Evolutionary conservation across 768 basidiomycete species (phyloP).

Genomic region (Collybia sordida): DNA sequence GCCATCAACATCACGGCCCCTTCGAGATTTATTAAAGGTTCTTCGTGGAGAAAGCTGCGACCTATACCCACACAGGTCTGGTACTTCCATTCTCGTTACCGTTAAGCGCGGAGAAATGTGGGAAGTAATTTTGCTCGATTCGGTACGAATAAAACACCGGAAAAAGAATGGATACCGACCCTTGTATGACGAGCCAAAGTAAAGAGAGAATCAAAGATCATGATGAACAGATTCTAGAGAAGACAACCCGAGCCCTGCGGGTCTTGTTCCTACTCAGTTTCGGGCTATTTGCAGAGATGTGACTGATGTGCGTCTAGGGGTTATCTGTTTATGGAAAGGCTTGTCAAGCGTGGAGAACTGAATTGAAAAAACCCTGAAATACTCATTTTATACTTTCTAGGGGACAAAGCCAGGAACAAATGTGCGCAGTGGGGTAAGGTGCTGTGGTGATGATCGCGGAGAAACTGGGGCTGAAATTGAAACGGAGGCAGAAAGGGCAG

Average conservation of each 20-base stretch:
- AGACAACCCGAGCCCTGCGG: background rate
- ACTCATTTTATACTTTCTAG: too few relatives aligned
- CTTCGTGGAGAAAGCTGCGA: conserved; percentile 1
- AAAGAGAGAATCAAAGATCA: background rate
- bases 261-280: too few relatives aligned
- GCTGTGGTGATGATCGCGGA: too few relatives aligned
- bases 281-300: too few relatives aligned
- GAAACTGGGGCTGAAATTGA: conserved; percentile 1
- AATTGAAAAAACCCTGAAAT: background rate
- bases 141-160: background rate
- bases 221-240: conserved; percentile 3
- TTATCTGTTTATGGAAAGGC: too few relatives aligned
- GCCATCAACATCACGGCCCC: background rate
- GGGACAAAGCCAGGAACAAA: too few relatives aligned
- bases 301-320: too few relatives aligned
- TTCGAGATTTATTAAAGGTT: background rate
- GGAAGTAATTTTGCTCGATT: conserved; percentile 4
- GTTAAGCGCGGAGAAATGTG: conserved; percentile 7
- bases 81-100: conserved; percentile 5
- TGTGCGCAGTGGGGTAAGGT: too few relatives aligned
- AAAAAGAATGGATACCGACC: conserved; percentile 2
- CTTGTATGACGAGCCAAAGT: background rate
- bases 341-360: background rate
- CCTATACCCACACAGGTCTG: conserved; percentile 1
- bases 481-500: conserved; percentile 3